A percentile compares a stretch with the other conserved stretches of the same genome.
These are phyloP conservation scores for Centaurea solstitialis DNA, from an alignment of 129 eudicot genomes.

Conservation along the genomic window DNA sequence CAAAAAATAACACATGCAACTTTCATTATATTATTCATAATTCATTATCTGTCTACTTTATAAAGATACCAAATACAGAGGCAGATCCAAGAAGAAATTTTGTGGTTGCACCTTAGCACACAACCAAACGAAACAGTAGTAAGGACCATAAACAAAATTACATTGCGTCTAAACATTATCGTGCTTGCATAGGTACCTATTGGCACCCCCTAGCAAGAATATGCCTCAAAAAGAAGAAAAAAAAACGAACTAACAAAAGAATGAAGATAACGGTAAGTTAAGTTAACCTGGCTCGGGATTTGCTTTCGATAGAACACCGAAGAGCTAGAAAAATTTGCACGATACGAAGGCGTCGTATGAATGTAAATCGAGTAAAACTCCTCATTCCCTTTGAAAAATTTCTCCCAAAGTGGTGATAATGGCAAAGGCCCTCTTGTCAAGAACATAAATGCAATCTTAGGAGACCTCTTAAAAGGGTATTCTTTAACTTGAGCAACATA, in stretches of 20 bases:
- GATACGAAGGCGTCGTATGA: conserved; percentile 64
- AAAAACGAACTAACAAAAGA: neutral
- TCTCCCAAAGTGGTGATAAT: conserved; percentile 74
- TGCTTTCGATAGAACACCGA: conserved; percentile 64
- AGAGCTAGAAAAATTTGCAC: conserved; percentile 44
- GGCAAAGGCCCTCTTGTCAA: conserved; percentile 88
- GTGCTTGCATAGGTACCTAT: no score
- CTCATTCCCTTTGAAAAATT: conserved; percentile 61
- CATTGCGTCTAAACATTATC: no score
- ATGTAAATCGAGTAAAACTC: conserved; percentile 59
- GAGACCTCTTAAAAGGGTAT: conserved; percentile 65
- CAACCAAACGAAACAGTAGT: no score
- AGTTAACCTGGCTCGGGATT: conserved; percentile 72
- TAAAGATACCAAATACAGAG: neutral
- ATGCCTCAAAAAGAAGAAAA: neutral
- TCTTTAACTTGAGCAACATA: conserved; percentile 50
- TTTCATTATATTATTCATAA: neutral
- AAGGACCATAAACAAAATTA: no score
- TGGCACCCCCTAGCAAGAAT: neutral
- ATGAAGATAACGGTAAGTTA: conserved; percentile 1
- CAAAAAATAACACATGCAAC: neutral
- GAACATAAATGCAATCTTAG: conserved; percentile 86
- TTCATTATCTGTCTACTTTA: neutral
- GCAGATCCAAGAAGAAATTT: no score
- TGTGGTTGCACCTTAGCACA: no score